Evolutionary conservation across 2,329 filamentous ascomycete species (phyloP).

Genomic region (Hymenoscyphus salicellus): DNA sequence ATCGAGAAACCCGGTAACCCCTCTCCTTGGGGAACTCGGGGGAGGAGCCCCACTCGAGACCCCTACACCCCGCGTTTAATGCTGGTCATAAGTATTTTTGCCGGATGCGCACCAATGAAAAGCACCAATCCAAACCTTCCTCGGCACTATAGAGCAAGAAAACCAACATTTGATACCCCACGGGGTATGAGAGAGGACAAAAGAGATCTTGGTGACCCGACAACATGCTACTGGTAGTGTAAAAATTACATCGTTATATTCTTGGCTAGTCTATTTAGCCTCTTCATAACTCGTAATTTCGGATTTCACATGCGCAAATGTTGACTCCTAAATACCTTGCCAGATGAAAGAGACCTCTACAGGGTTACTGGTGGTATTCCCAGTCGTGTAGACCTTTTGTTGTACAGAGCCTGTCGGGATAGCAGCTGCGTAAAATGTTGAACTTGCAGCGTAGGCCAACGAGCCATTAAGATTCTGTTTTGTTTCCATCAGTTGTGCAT

Average conservation of each 20-base stretch:
- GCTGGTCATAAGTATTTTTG: not conserved
- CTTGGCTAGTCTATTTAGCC: not conserved
- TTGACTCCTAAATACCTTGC: slow-evolving; percentile 1
- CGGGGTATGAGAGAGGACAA: too few relatives aligned
- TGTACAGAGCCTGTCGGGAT: slow-evolving; percentile 35
- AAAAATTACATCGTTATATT: not conserved
- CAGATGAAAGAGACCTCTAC: slow-evolving; percentile 31
- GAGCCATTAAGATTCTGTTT: slow-evolving; percentile 22
- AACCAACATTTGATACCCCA: too few relatives aligned
- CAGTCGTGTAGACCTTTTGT: slow-evolving; percentile 31
- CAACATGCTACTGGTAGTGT: too few relatives aligned
- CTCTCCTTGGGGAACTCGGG: not conserved
- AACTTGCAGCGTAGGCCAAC: slow-evolving; percentile 30
- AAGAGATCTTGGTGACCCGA: too few relatives aligned
- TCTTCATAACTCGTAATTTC: not conserved
- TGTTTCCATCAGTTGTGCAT: too few relatives aligned
- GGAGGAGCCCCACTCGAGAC: not conserved
- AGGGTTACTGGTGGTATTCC: slow-evolving; percentile 24
- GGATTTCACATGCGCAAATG: not conserved
- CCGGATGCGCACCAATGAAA: not conserved
- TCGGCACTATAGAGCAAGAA: too few relatives aligned
- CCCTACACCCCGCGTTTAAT: not conserved
- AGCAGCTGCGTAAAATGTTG: slow-evolving; percentile 36
- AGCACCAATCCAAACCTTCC: not conserved
- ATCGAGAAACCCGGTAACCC: not conserved